Conservation (phyloP, 192 early-diverging fungal genomes). For the Umbelopsis ramanniana region DNA sequence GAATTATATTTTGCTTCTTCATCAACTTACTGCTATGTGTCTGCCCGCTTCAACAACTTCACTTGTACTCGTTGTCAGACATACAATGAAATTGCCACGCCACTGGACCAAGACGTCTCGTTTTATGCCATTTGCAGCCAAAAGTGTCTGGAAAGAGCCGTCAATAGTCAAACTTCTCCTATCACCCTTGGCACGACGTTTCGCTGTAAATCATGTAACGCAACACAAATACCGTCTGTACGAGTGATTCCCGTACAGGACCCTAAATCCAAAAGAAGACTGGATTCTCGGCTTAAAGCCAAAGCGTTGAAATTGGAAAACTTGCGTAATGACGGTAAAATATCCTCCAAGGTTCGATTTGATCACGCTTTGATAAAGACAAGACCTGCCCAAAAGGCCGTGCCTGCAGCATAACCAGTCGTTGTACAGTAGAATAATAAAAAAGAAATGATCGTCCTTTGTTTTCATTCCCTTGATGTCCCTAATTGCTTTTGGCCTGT, state of each 20-base stretch:
- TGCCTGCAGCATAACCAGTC: not conserved
- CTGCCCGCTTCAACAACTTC: slow-evolving; percentile 15
- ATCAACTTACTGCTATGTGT: slow-evolving; percentile 3
- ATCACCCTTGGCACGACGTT: slow-evolving; percentile 2
- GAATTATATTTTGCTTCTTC: slow-evolving; percentile 1
- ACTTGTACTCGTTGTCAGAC: slow-evolving; percentile 20
- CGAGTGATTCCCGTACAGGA: not conserved
- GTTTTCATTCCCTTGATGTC: not conserved
- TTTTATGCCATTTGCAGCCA: slow-evolving; percentile 20
- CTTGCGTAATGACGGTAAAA: slow-evolving; percentile 9
- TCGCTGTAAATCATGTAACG: slow-evolving; percentile 4
- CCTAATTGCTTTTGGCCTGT: not conserved
- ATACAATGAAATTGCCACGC: slow-evolving; percentile 6
- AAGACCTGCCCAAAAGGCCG: not conserved
- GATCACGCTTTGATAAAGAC: slow-evolving; percentile 13
- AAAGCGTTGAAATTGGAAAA: not conserved
- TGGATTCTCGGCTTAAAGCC: not conserved
- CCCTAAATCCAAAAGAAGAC: slow-evolving; percentile 3
- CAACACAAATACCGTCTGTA: slow-evolving; percentile 10
- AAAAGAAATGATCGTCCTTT: slow-evolving; percentile 3
- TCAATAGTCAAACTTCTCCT: slow-evolving; percentile 18
- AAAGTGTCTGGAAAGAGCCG: slow-evolving; percentile 5
- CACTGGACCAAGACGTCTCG: slow-evolving; percentile 1
- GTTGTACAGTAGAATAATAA: not conserved
- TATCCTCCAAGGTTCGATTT: not conserved